Conservation (phyloP, 345 rosid genomes). For the Viola odorata region DNA sequence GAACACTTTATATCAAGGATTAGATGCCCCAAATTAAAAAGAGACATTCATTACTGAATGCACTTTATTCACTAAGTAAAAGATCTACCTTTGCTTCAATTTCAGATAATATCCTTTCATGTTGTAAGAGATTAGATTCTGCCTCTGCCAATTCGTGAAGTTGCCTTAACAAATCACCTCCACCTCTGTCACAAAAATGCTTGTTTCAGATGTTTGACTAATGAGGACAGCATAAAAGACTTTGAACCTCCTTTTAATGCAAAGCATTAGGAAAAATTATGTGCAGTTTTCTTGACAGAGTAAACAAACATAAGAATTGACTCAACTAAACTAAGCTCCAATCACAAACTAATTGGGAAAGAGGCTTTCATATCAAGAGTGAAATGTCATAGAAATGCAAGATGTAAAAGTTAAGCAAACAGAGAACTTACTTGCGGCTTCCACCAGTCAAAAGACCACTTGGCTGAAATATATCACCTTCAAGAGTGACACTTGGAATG, state of each 20-base stretch:
- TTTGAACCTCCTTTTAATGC: too few species aligned
- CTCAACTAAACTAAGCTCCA: too few species aligned
- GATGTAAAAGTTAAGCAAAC: not conserved
- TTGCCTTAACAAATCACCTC: slow-evolving; percentile 71
- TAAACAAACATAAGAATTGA: too few species aligned
- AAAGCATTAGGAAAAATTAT: too few species aligned
- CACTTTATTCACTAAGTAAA: not conserved
- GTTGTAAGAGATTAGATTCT: slow-evolving; percentile 59
- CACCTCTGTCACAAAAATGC: slow-evolving; percentile 49
- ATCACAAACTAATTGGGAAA: too few species aligned
- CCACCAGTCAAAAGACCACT: slow-evolving; percentile 97
- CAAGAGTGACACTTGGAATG: slow-evolving; percentile 85
- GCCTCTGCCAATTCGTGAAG: slow-evolving; percentile 81
- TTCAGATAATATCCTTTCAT: slow-evolving; percentile 62
- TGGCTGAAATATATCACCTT: slow-evolving; percentile 95
- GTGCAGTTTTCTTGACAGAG: too few species aligned
- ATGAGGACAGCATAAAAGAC: too few species aligned
- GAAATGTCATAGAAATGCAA: not conserved
- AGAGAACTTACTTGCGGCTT: slow-evolving; percentile 64
- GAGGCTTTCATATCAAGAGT: too few species aligned
- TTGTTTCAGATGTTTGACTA: not conserved
- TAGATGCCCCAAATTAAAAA: not conserved
- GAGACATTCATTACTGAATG: too few species aligned
- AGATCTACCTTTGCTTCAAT: slow-evolving; percentile 69
- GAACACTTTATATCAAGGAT: not conserved